Conservation (phyloP, 1,284 basidiomycete genomes). For the Ceratobasidium theobromae region DNA sequence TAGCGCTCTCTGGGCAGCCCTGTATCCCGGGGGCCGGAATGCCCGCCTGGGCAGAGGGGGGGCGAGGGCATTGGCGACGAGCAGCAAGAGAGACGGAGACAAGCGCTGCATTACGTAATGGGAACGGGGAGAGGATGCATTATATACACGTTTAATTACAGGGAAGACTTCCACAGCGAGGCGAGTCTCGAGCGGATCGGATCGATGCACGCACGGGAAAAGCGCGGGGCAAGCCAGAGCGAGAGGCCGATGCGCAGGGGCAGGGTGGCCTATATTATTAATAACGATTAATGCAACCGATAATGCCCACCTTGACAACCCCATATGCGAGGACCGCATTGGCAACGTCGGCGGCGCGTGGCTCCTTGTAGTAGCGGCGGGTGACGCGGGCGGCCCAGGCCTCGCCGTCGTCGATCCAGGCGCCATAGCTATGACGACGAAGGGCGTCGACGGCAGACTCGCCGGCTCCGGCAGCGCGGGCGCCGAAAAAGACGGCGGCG, state of each 20-base stretch:
- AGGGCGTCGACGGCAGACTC: constrained; percentile 57
- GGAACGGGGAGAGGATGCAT: not conserved
- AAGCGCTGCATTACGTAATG: not conserved
- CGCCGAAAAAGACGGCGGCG: constrained; percentile 70
- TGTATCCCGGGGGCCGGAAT: constrained; percentile 7
- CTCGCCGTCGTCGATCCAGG: constrained; percentile 76
- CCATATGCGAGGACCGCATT: constrained; percentile 84
- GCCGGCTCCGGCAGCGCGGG: constrained; percentile 70
- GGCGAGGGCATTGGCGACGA: constrained; percentile 1
- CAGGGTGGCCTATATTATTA: constrained; percentile 61
- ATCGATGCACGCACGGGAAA: constrained; percentile 66
- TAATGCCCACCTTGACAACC: constrained; percentile 67
- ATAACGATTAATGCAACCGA: not conserved
- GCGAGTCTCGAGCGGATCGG: constrained; percentile 48
- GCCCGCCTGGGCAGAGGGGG: constrained; percentile 16
- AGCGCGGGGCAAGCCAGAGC: constrained; percentile 71
- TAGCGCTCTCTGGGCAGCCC: not conserved
- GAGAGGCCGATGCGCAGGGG: constrained; percentile 76
- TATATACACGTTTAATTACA: not conserved
- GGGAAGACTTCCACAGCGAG: not conserved
- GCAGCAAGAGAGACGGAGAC: not conserved
- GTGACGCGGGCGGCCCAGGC: constrained; percentile 71
- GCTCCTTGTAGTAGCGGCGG: constrained; percentile 62
- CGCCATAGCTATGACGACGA: too few species aligned
- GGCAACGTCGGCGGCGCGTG: constrained; percentile 66